phyloP scores from a whole-genome alignment of 768 basidiomycete genomes.

The Boletus reticuloceps region DNA sequence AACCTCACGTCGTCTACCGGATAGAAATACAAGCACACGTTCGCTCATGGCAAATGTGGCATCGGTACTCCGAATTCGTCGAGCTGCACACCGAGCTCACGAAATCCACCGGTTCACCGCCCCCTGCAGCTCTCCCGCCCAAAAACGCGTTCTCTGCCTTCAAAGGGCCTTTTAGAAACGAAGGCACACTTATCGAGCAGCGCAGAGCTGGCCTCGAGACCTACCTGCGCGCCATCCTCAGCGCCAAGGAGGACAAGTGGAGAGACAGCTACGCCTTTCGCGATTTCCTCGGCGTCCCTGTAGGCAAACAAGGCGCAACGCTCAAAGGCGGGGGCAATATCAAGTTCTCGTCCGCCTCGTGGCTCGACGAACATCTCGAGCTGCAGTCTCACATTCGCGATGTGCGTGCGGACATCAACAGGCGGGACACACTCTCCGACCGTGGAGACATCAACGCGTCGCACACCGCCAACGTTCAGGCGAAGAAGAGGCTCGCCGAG shows the following conservation, averaged over 20 bases:
- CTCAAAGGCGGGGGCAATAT: conserved; percentile 28
- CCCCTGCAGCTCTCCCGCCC: conserved; percentile 77
- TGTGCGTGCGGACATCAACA: conserved; percentile 82
- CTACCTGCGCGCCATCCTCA: conserved; percentile 85
- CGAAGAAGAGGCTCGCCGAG: conserved; percentile 81
- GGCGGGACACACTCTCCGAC: conserved; percentile 80
- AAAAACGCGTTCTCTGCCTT: conserved; percentile 78
- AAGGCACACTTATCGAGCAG: conserved; percentile 70
- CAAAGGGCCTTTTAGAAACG: conserved; percentile 45
- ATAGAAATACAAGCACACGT: conserved; percentile 87
- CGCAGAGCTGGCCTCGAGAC: conserved; percentile 72
- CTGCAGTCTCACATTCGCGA: conserved; percentile 75
- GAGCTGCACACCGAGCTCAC: conserved; percentile 81
- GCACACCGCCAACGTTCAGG: conserved; percentile 78
- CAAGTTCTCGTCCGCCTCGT: conserved; percentile 72
- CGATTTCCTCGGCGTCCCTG: conserved; percentile 84
- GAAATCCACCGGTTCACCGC: conserved; percentile 74
- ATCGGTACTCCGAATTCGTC: conserved; percentile 93
- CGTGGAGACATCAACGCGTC: conserved; percentile 70
- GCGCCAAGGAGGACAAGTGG: conserved; percentile 81
- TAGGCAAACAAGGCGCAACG: conserved; percentile 47
- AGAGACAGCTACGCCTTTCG: conserved; percentile 74
- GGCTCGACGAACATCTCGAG: conserved; percentile 88
- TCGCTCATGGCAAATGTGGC: conserved; percentile 91
- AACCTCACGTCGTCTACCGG: conserved; percentile 77